A percentile compares a stretch with the other conserved stretches of the same genome.
Evolutionary conservation across 305 asterid genomes (phyloP).

Genomic region (Fraxinus greggii): DNA sequence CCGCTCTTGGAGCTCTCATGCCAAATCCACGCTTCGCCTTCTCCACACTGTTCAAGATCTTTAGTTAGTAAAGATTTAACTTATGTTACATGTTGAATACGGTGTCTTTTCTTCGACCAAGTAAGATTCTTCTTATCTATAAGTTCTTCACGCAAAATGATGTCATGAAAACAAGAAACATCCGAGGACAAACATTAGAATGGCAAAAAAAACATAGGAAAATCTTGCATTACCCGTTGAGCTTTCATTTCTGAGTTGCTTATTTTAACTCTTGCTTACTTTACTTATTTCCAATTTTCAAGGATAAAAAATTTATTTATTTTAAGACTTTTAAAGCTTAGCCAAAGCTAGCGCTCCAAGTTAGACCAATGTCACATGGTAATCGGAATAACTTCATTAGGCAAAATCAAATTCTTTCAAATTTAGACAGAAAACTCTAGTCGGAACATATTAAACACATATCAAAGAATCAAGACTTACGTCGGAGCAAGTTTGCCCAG

Average conservation of each 20-base stretch:
- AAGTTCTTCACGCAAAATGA: background rate
- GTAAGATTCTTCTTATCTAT: background rate
- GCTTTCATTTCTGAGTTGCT: background rate
- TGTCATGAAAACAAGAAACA: background rate
- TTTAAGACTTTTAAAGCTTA: background rate
- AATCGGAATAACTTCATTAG: background rate
- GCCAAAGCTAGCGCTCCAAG: background rate
- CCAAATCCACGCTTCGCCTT: conserved; percentile 80
- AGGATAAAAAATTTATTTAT: background rate
- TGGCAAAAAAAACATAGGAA: background rate
- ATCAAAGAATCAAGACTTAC: conserved; percentile 39
- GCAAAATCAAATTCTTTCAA: background rate
- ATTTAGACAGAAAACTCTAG: background rate
- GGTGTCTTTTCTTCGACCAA: background rate
- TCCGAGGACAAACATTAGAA: background rate
- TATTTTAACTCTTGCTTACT: background rate
- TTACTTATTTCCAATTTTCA: background rate
- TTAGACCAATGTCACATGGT: background rate
- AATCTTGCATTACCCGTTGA: background rate
- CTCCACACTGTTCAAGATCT: conserved; percentile 62
- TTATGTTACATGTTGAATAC: background rate
- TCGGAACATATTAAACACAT: background rate
- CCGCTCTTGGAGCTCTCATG: conserved; percentile 63
- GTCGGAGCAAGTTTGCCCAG: conserved; percentile 96
- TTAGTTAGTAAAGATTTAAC: conserved; percentile 21